Base-by-base conservation (phyloP, 73 alveolate species). In the Paramecium sexaurelia region DNA sequence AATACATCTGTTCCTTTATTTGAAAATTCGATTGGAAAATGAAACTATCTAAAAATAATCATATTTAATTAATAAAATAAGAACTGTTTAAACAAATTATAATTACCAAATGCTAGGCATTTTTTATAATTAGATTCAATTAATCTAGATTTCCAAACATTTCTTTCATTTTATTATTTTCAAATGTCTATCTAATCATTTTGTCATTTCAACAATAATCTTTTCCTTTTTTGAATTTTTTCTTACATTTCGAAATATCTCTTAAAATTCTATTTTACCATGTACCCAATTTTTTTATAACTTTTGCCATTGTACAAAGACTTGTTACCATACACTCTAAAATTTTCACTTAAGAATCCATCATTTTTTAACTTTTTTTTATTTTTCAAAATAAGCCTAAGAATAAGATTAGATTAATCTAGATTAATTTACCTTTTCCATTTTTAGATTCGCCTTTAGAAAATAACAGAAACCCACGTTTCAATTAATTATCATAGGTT, bases 221-320 rank as follows among this genome's bases (percentile, higher is more conserved):
- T n/a, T n/a, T n/a, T n/a, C n/a, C n/a, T n/a, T n/a, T n/a, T n/a
- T n/a, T n/a, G n/a, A n/a, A n/a, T n/a, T n/a, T n/a, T n/a, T n/a
- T 7, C 93, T 93, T 19, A 82, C 93, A n/a, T 9, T 7, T 19
- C n/a, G 1, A 7, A 67, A 22, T 8, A 19, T 35, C 0, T 93
- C 93, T 1, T 75, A 1, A 7, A 93, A 93, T 36, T 69, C 55
- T 84, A 87, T 67, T 10, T 37, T 29, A 84, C 75, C 75, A 29
- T 33, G 13, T 1, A 20, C 68, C 91, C 93, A 87, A 19, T 75
- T 35, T 0, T 93, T 24, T 91, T 71, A 83, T 95, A 96, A 20
- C 85, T 73, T 5, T 92, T 78, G 22, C 98, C 98, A 85, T 95
- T 96, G 71, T 37, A 19, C 96, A 96, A 91, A 26, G 92, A 55